Percentiles rank a stretch among this genome's conserved stretches.
Evolutionary conservation across 2,329 filamentous ascomycete genomes (phyloP).

Genomic region (Fusarium abutilonis): DNA sequence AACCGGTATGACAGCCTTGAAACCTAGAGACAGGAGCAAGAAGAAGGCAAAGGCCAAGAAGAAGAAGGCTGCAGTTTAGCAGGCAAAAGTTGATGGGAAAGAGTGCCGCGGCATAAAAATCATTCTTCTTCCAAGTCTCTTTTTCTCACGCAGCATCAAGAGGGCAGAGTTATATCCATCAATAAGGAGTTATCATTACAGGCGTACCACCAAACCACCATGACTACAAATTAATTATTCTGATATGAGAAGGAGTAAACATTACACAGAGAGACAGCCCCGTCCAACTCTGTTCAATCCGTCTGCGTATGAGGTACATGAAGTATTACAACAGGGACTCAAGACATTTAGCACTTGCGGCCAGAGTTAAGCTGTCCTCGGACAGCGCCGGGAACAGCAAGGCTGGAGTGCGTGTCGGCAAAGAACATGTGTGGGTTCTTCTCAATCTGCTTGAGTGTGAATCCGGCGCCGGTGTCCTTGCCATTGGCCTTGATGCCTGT

Average conservation of each 20-base stretch:
- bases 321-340: neutral
- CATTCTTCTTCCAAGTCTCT: neutral
- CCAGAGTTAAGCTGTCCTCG: slow-evolving; percentile 58
- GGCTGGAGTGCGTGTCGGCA: slow-evolving; percentile 61
- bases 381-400: slow-evolving; percentile 61
- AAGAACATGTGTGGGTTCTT: slow-evolving; percentile 61
- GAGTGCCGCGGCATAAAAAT: slow-evolving; percentile 13
- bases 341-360: slow-evolving; percentile 22
- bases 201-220: slow-evolving; percentile 13
- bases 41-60: slow-evolving; percentile 81
- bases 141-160: neutral
- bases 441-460: slow-evolving; percentile 62
- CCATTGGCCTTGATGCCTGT: slow-evolving; percentile 47
- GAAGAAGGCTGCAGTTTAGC: slow-evolving; percentile 61
- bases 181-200: slow-evolving; percentile 34
- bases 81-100: too few species aligned
- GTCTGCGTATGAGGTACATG: neutral
- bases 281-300: neutral
- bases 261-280: neutral
- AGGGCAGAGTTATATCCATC: slow-evolving; percentile 15
- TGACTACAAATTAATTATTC: slow-evolving; percentile 9
- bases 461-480: slow-evolving; percentile 53
- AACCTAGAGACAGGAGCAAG: slow-evolving; percentile 92
- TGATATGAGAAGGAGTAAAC: slow-evolving; percentile 5
- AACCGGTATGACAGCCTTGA: slow-evolving; percentile 84